phyloP scores from a whole-genome alignment of 2,329 filamentous ascomycete species.

The Mollisia scopiformis region DNA sequence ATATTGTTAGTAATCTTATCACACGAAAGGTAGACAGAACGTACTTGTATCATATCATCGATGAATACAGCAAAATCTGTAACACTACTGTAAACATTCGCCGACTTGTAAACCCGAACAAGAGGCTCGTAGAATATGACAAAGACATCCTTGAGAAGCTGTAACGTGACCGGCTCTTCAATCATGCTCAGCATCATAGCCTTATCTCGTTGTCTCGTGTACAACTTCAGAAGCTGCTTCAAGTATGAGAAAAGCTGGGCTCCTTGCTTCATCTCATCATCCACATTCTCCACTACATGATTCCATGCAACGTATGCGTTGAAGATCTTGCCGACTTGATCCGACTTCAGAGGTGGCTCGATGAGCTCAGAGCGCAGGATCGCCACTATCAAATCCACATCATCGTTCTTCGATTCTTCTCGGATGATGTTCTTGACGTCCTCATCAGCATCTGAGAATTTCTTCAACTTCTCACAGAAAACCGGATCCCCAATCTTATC shows the following conservation, averaged over 20 bases:
- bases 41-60: conserved; percentile 85
- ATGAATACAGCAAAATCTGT: conserved; percentile 94
- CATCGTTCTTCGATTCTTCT: conserved; percentile 70
- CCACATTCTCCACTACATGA: conserved; percentile 86
- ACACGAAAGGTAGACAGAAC: conserved; percentile 18
- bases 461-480: conserved; percentile 79
- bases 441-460: conserved; percentile 77
- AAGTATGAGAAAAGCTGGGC: conserved; percentile 92
- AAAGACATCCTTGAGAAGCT: conserved; percentile 93
- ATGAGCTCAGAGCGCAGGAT: conserved; percentile 81
- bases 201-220: conserved; percentile 91
- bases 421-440: conserved; percentile 74
- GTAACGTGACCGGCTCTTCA: conserved; percentile 95
- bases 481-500: conserved; percentile 80
- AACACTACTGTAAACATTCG: conserved; percentile 96
- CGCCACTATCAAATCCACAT: conserved; percentile 83
- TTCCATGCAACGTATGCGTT: conserved; percentile 98
- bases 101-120: conserved; percentile 96
- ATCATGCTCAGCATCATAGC: conserved; percentile 95
- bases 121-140: conserved; percentile 99
- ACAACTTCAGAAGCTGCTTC: conserved; percentile 92
- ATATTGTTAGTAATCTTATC: conserved; percentile 19
- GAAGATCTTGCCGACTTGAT: conserved; percentile 83
- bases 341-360: conserved; percentile 67
- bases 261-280: conserved; percentile 85